phyloP scores from a whole-genome alignment of 2,329 filamentous ascomycete genomes.

The Didymella lethalis region DNA sequence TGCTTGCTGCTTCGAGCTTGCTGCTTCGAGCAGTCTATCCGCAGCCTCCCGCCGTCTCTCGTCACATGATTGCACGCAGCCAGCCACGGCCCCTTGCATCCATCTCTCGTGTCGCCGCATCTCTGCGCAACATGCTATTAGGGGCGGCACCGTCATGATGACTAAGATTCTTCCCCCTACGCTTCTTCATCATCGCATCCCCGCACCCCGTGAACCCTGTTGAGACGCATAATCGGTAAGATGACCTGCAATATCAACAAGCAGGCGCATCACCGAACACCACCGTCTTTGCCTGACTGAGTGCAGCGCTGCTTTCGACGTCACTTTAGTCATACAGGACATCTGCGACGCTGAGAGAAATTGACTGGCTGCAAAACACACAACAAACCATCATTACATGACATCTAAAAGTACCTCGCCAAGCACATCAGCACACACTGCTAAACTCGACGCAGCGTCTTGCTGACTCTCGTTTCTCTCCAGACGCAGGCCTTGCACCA shows the following conservation, averaged over 20 bases:
- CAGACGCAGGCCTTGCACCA: too few relatives aligned
- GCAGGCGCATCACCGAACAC: background rate
- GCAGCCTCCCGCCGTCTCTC: constrained; percentile 6
- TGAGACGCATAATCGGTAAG: background rate
- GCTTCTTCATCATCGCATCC: background rate
- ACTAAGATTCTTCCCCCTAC: background rate
- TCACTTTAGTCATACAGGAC: background rate
- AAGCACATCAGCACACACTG: too few relatives aligned
- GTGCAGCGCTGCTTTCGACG: background rate
- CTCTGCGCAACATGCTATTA: background rate
- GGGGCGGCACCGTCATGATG: background rate
- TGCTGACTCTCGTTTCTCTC: too few relatives aligned
- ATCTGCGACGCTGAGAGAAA: background rate
- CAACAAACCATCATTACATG: too few relatives aligned
- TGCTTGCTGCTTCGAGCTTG: constrained; percentile 11
- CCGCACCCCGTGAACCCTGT: background rate
- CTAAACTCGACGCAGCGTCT: too few relatives aligned
- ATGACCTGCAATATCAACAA: background rate
- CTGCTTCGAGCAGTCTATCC: constrained; percentile 16
- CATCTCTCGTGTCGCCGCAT: background rate
- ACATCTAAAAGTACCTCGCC: too few relatives aligned
- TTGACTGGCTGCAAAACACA: background rate
- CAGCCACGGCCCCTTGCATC: constrained; percentile 6
- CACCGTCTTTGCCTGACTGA: background rate
- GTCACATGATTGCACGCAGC: constrained; percentile 5